Evolutionary conservation across 148 eudicot species (phyloP).

Genomic region (Dianthus caryophyllus): DNA sequence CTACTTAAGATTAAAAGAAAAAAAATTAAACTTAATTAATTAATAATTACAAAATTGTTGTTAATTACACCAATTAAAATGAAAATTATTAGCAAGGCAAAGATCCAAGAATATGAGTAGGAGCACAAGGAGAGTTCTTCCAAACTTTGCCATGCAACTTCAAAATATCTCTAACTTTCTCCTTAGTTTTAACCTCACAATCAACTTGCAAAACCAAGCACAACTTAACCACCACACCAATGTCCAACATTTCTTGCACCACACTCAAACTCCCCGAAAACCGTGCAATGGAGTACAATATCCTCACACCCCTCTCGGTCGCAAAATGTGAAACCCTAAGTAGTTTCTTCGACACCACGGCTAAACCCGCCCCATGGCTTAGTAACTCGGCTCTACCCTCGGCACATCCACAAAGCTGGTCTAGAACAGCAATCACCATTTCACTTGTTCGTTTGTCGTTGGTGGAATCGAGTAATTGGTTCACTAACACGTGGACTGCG

Average conservation of each 20-base stretch:
- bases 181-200: conserved; percentile 55
- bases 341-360: conserved; percentile 29
- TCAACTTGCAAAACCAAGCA: conserved; percentile 66
- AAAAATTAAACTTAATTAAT: background rate
- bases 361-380: conserved; percentile 57
- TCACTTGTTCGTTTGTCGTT: conserved; percentile 40
- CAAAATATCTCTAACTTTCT: conserved; percentile 53
- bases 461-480: conserved; percentile 34
- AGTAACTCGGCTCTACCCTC: conserved; percentile 66
- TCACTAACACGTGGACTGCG: conserved; percentile 27
- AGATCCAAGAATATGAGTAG: conserved; percentile 28
- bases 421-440: conserved; percentile 47
- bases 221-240: conserved; percentile 65
- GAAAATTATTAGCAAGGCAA: conserved; percentile 15
- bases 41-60: background rate
- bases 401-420: conserved; percentile 54
- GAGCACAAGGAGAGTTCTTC: conserved; percentile 49
- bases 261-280: conserved; percentile 37
- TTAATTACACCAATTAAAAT: background rate
- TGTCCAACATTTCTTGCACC: conserved; percentile 54
- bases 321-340: conserved; percentile 56
- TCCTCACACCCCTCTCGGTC: conserved; percentile 56
- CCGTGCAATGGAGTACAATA: conserved; percentile 40
- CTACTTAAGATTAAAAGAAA: no score
- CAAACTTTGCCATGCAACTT: conserved; percentile 54